Conservation (phyloP, 768 basidiomycete species). For the Russula dissimulans region DNA sequence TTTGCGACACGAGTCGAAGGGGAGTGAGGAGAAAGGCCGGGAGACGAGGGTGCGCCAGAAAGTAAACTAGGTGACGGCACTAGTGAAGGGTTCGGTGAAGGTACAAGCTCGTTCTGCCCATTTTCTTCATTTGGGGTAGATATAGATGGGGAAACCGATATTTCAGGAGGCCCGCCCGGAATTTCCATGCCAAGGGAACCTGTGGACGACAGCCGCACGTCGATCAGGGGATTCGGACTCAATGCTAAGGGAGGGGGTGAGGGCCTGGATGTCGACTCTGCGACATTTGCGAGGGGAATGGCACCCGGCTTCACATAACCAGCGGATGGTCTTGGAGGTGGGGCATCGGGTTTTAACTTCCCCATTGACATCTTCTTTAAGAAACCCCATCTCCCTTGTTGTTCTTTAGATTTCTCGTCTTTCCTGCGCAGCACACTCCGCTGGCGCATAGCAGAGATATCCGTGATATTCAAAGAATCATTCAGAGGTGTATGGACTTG, state of each 20-base stretch:
- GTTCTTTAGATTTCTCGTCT: conserved; percentile 29
- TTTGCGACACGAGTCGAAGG: conserved; percentile 48
- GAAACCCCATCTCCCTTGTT: conserved; percentile 84
- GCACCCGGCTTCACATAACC: conserved; percentile 28
- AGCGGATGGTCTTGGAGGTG: conserved; percentile 28
- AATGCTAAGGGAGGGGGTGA: not conserved
- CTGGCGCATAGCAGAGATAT: conserved; percentile 7
- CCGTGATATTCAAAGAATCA: not conserved
- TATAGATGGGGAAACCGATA: conserved; percentile 14
- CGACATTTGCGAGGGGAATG: conserved; percentile 12
- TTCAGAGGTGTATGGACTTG: not conserved
- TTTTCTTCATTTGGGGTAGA: conserved; percentile 5
- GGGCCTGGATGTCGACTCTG: conserved; percentile 5
- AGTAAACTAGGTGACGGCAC: conserved; percentile 9
- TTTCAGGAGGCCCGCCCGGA: not conserved
- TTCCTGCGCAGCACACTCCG: conserved; percentile 18
- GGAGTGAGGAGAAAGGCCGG: conserved; percentile 28
- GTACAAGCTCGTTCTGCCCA: not conserved
- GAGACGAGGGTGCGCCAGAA: conserved; percentile 10
- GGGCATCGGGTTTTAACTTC: conserved; percentile 65
- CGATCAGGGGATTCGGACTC: conserved; percentile 18
- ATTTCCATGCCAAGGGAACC: conserved; percentile 41
- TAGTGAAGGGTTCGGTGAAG: not conserved
- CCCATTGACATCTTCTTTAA: conserved; percentile 99
- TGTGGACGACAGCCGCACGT: conserved; percentile 51